phyloP scores from a whole-genome alignment of 2,329 filamentous ascomycete species.

The Arthroderma sp. region DNA sequence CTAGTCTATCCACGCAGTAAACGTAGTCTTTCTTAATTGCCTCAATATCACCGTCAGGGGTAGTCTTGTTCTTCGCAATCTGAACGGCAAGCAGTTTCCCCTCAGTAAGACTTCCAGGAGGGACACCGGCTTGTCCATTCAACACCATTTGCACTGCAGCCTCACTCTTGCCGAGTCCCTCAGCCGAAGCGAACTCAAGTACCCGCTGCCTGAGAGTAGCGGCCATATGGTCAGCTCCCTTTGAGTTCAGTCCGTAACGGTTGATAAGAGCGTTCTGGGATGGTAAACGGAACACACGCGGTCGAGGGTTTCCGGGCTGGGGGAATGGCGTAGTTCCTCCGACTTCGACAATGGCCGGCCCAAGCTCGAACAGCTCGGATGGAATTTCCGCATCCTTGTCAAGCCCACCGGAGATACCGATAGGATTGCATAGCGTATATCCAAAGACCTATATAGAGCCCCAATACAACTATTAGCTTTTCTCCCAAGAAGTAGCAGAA shows the following conservation, averaged over 20 bases:
- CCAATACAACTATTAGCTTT: neutral
- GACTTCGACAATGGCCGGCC: constrained; percentile 78
- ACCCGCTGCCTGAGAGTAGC: constrained; percentile 64
- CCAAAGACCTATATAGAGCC: constrained; percentile 53
- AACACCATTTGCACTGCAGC: constrained; percentile 59
- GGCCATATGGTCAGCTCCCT: constrained; percentile 78
- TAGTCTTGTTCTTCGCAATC: constrained; percentile 92
- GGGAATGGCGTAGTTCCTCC: constrained; percentile 80
- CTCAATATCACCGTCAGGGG: constrained; percentile 68
- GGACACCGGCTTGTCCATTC: constrained; percentile 61
- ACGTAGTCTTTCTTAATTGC: constrained; percentile 71
- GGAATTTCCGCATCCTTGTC: constrained; percentile 91
- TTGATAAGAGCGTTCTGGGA: constrained; percentile 83
- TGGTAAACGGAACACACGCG: constrained; percentile 76
- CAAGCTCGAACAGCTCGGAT: constrained; percentile 69
- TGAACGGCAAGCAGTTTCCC: constrained; percentile 79
- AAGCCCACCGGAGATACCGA: constrained; percentile 88
- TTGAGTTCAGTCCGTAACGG: constrained; percentile 86
- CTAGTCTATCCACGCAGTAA: constrained; percentile 73
- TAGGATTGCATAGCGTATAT: constrained; percentile 63
- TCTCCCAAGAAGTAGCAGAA: neutral
- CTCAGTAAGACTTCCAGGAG: constrained; percentile 62
- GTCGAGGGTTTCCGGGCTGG: constrained; percentile 75
- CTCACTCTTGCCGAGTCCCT: constrained; percentile 52
- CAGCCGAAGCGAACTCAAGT: constrained; percentile 57